Evolutionary conservation across 1,284 basidiomycete genomes (phyloP), one percentile per base, ranked within the genome.

Genomic region (Grifola frondosa): DNA sequence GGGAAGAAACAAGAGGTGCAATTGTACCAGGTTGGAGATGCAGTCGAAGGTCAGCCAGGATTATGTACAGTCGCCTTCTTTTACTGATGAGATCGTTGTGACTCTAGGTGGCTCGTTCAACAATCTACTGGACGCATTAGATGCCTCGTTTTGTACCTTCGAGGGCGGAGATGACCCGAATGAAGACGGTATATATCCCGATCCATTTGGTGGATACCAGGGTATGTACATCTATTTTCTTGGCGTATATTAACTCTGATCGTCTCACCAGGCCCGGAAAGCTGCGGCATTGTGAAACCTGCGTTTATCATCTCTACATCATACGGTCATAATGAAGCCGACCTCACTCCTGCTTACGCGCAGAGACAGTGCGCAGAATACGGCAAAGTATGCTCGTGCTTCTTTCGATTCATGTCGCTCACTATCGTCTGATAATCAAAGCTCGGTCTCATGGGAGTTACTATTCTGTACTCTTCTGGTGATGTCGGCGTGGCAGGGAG

Each of bases 381-480:
- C 53, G 81, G 59, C 37, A 68, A 65, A 55, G 62, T 75, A 76
- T 42, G 20, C 8, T 4, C 6, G 10, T 10, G 7, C 22, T 20
- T 24, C 10, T n/a, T 4, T 6, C 15, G 10, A 2, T 9, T 30
- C 2, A 3, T 16, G 11, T 2, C 12, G 11, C 16, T 19, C 20
- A 30, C 11, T 28, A 66, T 28, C 73, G 75, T 21, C 19, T 13
- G 76, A 77, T 12, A 73, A 68, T 5, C 71, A 71, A 56, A 78
- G 48, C 72, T 88, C 37, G 80, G 81, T 10, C 62, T 75, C 12
- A 70, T 73, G 24, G 85, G 85, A 16, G 73, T 73, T 11, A 80
- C 76, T 11, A 67, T 81, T 20, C 66, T 88, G 50, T 85, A 81
- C 66, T 78, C 78, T 23, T 80, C 78, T 42, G 85, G 84, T 43